phyloP scores from a whole-genome alignment of 345 rosid genomes.

The Hevea brasiliensis region DNA sequence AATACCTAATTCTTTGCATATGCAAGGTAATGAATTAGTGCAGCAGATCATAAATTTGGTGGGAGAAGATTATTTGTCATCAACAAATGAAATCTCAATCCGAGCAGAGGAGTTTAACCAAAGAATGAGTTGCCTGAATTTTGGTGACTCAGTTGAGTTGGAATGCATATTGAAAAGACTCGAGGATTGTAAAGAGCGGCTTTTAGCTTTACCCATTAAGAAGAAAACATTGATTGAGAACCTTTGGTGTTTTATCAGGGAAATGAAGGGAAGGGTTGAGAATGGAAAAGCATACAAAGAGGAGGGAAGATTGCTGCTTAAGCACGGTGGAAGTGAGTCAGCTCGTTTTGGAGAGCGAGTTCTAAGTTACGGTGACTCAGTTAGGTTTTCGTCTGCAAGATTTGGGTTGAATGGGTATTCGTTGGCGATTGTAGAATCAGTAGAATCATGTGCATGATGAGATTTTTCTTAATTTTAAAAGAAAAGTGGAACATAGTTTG shows the following conservation, averaged over 20 bases:
- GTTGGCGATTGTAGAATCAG: background rate
- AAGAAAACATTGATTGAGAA: conserved; percentile 49
- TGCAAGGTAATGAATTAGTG: conserved; percentile 39
- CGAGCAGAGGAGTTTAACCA: conserved; percentile 61
- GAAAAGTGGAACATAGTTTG: too few species aligned
- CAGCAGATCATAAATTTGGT: conserved; percentile 43
- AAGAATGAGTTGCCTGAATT: conserved; percentile 48
- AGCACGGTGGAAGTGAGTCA: conserved; percentile 41
- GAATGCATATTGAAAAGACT: conserved; percentile 53
- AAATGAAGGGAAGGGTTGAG: conserved; percentile 39
- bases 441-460: background rate
- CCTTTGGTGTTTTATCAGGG: conserved; percentile 50
- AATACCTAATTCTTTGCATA: conserved; percentile 41
- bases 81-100: conserved; percentile 45
- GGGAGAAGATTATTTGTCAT: conserved; percentile 56
- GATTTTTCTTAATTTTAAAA: background rate
- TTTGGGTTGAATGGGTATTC: conserved; percentile 24
- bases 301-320: conserved; percentile 25
- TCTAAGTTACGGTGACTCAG: conserved; percentile 22
- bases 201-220: conserved; percentile 30
- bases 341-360: conserved; percentile 62
- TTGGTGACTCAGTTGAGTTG: conserved; percentile 68
- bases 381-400: conserved; percentile 49
- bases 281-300: conserved; percentile 14
- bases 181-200: conserved; percentile 50